Evolutionary conservation across 768 basidiomycete species (phyloP), one percentile per base, ranked within the genome.

Genomic region (Xerocomellus intermedius): DNA sequence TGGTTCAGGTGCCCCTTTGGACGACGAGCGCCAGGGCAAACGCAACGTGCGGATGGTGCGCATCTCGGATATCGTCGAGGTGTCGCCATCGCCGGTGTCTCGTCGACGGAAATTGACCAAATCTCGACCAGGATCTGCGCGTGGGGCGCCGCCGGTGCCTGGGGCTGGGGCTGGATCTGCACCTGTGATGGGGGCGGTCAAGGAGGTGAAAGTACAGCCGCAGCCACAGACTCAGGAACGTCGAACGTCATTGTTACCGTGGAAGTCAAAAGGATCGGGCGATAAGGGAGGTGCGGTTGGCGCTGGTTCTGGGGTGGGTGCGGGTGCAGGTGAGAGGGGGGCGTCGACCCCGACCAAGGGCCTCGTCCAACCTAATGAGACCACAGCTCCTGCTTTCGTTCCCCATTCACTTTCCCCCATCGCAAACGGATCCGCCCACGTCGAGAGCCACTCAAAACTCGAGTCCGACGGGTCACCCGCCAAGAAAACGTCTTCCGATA

Each of bases 61-160:
- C 16, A 69, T 67, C 6, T 68, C 66, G 24, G 66, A 68, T 41
- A 61, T 32, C 0, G 59, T 67, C 24, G 49, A 66, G 51, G 62
- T 66, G 50, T 66, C 59, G 8, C 59, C 59, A 0, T 17, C 59
- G 1, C 62, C 62, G 0, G 53, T 43, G 9, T 47, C 26, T 8
- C 57, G 62, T 2, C 56, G 52, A 39, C 66, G 67, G 28, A 67
- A 64, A 38, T 48, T 67, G 42, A 67, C 64, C 43, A 67, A 69
- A 42, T 53, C 35, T 0, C 64, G 62, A 9, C 66, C 45, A 2
- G 48, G 3, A 9, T 7, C 49, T 22, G 24, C 32, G 9, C 53
- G 35, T 21, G 22, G 1, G 21, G 24, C 42, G 5, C 2, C 12
- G 21, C 26, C 17, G 0, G 49, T 16, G 5, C 8, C 6, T 19